phyloP scores from a whole-genome alignment of 768 basidiomycete genomes.

The Mycena sanguinolenta region DNA sequence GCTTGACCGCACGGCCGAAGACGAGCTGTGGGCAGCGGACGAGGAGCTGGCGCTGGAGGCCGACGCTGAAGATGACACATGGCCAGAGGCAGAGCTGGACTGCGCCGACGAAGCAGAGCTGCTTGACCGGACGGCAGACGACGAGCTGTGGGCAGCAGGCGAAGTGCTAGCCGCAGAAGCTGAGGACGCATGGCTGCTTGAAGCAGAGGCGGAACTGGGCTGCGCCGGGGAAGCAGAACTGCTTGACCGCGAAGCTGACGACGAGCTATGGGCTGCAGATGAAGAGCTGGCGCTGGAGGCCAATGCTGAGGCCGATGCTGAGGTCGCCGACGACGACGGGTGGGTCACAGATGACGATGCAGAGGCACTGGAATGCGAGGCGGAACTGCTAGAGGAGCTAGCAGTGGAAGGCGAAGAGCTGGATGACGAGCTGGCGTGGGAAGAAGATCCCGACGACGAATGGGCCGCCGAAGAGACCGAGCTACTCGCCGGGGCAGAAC shows the following conservation, averaged over 20 bases:
- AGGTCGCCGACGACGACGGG: conserved; percentile 6
- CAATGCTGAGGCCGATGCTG: not conserved
- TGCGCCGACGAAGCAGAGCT: not conserved
- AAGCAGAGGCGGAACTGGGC: not conserved
- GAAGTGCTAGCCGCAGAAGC: conserved; percentile 4
- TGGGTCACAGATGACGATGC: not conserved
- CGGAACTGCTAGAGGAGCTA: not conserved
- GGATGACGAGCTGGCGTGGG: not conserved
- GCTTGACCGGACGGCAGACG: not conserved
- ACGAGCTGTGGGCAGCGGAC: too few species aligned
- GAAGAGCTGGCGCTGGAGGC: too few species aligned
- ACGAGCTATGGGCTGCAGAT: too few species aligned
- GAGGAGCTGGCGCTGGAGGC: too few species aligned
- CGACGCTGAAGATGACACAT: too few species aligned
- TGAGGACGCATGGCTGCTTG: conserved; percentile 6
- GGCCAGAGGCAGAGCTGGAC: not conserved
- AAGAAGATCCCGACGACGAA: conserved; percentile 1
- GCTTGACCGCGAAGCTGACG: too few species aligned
- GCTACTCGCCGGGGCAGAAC: too few species aligned
- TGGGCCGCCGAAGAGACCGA: not conserved
- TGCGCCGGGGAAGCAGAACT: not conserved
- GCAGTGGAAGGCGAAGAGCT: too few species aligned
- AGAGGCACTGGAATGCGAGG: too few species aligned
- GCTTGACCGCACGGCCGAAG: not conserved
- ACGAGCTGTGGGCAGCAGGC: not conserved